These are phyloP conservation scores for Lachnellula hyalina DNA, from an alignment of 2,329 filamentous ascomycete species.

Conservation along the genomic window DNA sequence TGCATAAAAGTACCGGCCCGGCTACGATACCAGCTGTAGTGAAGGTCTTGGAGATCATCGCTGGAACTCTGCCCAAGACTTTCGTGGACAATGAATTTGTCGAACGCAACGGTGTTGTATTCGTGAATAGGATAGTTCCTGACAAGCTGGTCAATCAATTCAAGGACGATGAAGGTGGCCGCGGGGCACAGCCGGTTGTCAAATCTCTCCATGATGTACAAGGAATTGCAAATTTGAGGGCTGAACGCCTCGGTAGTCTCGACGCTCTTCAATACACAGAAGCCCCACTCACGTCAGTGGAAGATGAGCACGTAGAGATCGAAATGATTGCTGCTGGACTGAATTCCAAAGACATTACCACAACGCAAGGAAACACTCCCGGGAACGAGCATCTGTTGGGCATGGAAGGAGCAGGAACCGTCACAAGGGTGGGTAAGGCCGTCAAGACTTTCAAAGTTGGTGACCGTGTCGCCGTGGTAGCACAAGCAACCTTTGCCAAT, in stretches of 20 bases:
- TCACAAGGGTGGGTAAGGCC: slow-evolving; percentile 22
- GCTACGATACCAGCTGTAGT: neutral
- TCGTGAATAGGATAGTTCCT: slow-evolving; percentile 22
- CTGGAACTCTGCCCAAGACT: neutral
- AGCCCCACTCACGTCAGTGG: neutral
- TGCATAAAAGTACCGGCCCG: neutral
- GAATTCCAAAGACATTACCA: slow-evolving; percentile 11
- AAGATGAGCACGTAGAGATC: slow-evolving; percentile 8
- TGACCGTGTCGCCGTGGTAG: slow-evolving; percentile 18
- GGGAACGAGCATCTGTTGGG: slow-evolving; percentile 11
- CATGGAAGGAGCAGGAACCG: slow-evolving; percentile 27
- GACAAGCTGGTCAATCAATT: slow-evolving; percentile 21
- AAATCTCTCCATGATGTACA: slow-evolving; percentile 5
- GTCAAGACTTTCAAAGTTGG: slow-evolving; percentile 20
- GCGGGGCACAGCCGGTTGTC: neutral
- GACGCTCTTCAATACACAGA: slow-evolving; percentile 1
- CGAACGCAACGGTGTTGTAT: slow-evolving; percentile 24
- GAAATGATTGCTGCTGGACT: slow-evolving; percentile 7
- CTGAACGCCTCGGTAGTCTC: slow-evolving; percentile 8
- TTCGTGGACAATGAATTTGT: slow-evolving; percentile 24
- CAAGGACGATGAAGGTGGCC: neutral
- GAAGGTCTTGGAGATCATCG: slow-evolving; percentile 1
- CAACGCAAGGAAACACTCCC: slow-evolving; percentile 17
- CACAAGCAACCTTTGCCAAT: slow-evolving; percentile 9
- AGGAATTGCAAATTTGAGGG: neutral